These are phyloP conservation scores for Plasmodium sp. DNA, from an alignment of 169 alveolate genomes.

Conservation along the genomic window DNA sequence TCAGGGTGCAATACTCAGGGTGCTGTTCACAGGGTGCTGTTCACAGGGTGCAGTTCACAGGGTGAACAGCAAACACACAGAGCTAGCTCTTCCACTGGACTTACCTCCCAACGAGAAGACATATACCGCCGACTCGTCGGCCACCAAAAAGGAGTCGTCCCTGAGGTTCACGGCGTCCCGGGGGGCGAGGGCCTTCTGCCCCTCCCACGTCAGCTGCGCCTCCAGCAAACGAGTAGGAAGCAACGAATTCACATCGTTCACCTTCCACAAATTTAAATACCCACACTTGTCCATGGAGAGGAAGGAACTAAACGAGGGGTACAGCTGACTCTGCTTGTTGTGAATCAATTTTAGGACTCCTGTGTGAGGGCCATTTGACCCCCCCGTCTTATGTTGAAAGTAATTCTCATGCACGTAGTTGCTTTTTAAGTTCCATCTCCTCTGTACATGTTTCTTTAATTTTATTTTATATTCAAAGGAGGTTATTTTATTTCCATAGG, in stretches of 20 bases:
- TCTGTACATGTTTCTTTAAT: conserved; percentile 49
- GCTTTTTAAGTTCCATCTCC: conserved; percentile 72
- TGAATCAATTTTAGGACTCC: conserved; percentile 52
- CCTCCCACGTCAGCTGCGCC: conserved; percentile 3
- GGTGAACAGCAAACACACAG: background rate
- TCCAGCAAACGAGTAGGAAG: conserved; percentile 14
- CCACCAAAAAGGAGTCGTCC: conserved; percentile 6
- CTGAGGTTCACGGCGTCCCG: conserved; percentile 19
- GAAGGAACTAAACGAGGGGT: conserved; percentile 46
- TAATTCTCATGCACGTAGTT: conserved; percentile 67
- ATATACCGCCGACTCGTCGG: conserved; percentile 11
- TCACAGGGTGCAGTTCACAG: no score
- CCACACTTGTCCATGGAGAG: conserved; percentile 52
- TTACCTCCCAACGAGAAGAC: conserved; percentile 17
- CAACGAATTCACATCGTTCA: conserved; percentile 30
- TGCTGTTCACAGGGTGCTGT: no score
- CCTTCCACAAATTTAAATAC: conserved; percentile 39
- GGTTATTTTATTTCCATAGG: conserved; percentile 60
- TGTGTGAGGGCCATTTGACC: background rate
- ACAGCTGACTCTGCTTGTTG: conserved; percentile 18
- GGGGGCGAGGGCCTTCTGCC: background rate
- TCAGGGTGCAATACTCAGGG: no score
- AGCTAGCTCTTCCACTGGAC: background rate
- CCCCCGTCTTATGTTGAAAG: conserved; percentile 16
- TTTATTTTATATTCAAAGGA: conserved; percentile 54